These are phyloP conservation scores for Dissoconium aciculare DNA, from an alignment of 2,329 filamentous ascomycete species.

Conservation along the genomic window DNA sequence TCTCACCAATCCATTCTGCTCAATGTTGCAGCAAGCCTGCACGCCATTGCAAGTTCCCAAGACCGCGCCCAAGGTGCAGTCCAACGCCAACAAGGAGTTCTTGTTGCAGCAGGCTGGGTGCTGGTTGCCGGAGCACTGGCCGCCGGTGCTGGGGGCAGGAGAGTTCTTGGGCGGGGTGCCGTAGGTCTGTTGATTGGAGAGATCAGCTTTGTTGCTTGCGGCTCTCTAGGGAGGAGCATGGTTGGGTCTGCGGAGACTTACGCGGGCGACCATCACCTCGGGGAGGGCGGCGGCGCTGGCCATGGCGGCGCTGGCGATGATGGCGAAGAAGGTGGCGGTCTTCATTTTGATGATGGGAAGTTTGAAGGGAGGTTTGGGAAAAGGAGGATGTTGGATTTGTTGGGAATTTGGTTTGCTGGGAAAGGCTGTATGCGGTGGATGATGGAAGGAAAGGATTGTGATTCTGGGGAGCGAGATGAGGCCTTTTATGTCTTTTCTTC, in stretches of 20 bases:
- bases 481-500: too few species aligned
- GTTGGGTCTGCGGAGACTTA: not conserved
- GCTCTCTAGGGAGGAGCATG: not conserved
- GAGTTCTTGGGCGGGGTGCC: not conserved
- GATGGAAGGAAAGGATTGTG: too few species aligned
- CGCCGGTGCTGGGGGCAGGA: not conserved
- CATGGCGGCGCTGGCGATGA: not conserved
- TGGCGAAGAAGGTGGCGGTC: not conserved
- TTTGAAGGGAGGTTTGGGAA: too few species aligned
- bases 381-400: too few species aligned
- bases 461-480: too few species aligned
- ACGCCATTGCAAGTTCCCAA: not conserved
- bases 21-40: constrained; percentile 2
- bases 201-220: not conserved
- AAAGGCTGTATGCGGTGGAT: too few species aligned
- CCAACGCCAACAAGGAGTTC: not conserved
- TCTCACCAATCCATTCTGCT: constrained; percentile 7
- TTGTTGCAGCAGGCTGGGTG: not conserved
- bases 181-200: not conserved
- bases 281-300: not conserved
- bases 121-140: not conserved
- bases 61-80: not conserved
- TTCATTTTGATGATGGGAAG: not conserved
- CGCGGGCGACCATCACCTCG: too few species aligned
- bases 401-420: too few species aligned